Evolutionary conservation across 2,329 filamentous ascomycete species (phyloP).

Genomic region (Fusarium zealandicum): DNA sequence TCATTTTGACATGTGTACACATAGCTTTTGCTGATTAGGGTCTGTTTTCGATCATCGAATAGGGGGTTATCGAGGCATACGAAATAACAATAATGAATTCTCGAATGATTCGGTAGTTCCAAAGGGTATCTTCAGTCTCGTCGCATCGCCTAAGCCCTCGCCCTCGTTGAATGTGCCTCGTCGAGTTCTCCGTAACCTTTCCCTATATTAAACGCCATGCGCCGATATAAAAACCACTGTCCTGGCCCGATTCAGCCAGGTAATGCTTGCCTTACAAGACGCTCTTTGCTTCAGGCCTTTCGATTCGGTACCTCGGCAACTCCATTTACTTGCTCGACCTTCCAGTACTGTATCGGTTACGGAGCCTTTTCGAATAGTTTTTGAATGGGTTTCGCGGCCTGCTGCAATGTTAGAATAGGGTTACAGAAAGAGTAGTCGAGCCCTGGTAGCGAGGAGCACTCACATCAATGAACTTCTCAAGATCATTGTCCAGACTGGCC

Average conservation of each 20-base stretch:
- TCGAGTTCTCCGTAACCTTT: not conserved
- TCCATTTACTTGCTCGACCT: too few relatives aligned
- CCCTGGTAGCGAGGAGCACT: conserved; percentile 43
- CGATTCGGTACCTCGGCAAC: not conserved
- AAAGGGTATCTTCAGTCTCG: conserved; percentile 8
- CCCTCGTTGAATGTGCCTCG: not conserved
- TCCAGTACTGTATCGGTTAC: conserved; percentile 32
- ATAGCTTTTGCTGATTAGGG: not conserved
- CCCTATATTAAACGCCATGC: not conserved
- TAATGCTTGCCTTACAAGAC: not conserved
- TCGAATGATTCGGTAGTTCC: conserved; percentile 1
- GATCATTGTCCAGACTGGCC: conserved; percentile 86
- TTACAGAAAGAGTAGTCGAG: not conserved
- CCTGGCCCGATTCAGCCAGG: not conserved
- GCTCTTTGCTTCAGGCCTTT: not conserved
- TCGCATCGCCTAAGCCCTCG: not conserved
- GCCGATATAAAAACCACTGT: not conserved
- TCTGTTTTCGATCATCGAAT: not conserved
- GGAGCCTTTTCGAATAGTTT: conserved; percentile 73
- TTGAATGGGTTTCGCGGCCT: conserved; percentile 89
- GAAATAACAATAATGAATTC: not conserved
- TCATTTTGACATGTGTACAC: not conserved
- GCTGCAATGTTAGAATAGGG: conserved; percentile 27
- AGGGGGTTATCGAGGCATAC: not conserved
- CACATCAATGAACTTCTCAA: conserved; percentile 93